phyloP scores from a whole-genome alignment of 179 eudicot genomes.

The Amaranthus tricolor region DNA sequence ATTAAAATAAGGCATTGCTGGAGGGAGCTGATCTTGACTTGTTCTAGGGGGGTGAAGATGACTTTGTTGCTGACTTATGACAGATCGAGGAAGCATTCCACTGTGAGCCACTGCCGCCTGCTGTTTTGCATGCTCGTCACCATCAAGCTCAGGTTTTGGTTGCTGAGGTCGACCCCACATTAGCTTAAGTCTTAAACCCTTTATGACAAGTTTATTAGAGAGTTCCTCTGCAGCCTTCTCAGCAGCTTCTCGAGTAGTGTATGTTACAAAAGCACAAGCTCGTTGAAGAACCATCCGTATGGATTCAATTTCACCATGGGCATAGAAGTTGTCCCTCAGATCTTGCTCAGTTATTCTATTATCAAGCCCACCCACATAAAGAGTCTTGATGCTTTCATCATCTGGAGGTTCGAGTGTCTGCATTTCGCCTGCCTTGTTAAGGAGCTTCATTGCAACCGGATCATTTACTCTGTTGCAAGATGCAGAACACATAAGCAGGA shows the following conservation, averaged over 20 bases:
- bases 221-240: slow-evolving; percentile 98
- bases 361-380: slow-evolving; percentile 94
- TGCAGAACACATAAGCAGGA: no score
- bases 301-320: slow-evolving; percentile 94
- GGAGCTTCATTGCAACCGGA: slow-evolving; percentile 90
- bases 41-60: slow-evolving; percentile 69
- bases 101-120: slow-evolving; percentile 68
- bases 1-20: slow-evolving; percentile 68
- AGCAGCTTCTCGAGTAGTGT: slow-evolving; percentile 93
- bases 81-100: slow-evolving; percentile 88
- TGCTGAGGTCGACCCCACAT: slow-evolving; percentile 97
- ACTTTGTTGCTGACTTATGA: slow-evolving; percentile 83
- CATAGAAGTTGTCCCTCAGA: slow-evolving; percentile 83
- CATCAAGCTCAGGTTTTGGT: slow-evolving; percentile 61
- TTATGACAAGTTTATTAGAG: slow-evolving; percentile 80
- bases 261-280: slow-evolving; percentile 95
- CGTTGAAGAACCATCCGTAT: slow-evolving; percentile 79
- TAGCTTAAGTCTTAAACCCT: slow-evolving; percentile 82
- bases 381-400: slow-evolving; percentile 87
- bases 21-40: slow-evolving; percentile 46
- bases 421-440: slow-evolving; percentile 98
- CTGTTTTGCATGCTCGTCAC: slow-evolving; percentile 52
- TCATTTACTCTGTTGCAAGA: slow-evolving; percentile 72
- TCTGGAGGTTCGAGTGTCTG: slow-evolving; percentile 86
- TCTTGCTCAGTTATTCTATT: slow-evolving; percentile 83